A percentile compares a stretch with the other conserved stretches of the same genome.
phyloP scores from a whole-genome alignment of 75 land plant species.

The Isoetes taiwanensis region DNA sequence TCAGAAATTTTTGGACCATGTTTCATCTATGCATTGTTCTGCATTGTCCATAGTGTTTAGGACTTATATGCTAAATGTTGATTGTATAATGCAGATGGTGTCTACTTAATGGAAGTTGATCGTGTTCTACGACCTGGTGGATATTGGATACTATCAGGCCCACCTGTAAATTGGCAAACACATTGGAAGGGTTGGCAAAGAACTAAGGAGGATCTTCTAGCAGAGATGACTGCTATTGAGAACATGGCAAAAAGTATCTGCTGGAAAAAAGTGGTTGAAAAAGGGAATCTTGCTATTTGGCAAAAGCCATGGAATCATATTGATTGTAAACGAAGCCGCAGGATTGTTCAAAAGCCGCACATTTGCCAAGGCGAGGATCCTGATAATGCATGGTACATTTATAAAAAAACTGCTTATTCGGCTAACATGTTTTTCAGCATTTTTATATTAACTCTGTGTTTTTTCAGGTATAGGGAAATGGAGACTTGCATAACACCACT shows the following conservation, averaged over 20 bases:
- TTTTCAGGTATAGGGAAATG: constrained; percentile 77
- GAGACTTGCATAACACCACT: constrained; percentile 58
- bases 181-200: constrained; percentile 73
- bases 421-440: too few species aligned
- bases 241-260: constrained; percentile 56
- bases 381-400: constrained; percentile 67
- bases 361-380: constrained; percentile 37
- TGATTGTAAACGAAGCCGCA: constrained; percentile 34
- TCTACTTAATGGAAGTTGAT: constrained; percentile 79
- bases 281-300: constrained; percentile 79
- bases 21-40: not conserved
- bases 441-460: not conserved
- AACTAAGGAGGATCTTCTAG: constrained; percentile 57
- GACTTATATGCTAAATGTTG: not conserved
- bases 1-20: not conserved
- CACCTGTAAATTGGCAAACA: constrained; percentile 78
- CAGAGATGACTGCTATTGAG: constrained; percentile 64
- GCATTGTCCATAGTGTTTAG: not conserved
- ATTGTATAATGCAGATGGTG: constrained; percentile 39
- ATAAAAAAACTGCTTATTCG: not conserved
- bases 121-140: constrained; percentile 90
- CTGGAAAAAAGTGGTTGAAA: constrained; percentile 72
- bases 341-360: constrained; percentile 19
- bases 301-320: constrained; percentile 53
- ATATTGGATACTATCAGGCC: constrained; percentile 80